Evolutionary conservation across 78 protist species (phyloP).

Genomic region (Creolimax fragrantissima): DNA sequence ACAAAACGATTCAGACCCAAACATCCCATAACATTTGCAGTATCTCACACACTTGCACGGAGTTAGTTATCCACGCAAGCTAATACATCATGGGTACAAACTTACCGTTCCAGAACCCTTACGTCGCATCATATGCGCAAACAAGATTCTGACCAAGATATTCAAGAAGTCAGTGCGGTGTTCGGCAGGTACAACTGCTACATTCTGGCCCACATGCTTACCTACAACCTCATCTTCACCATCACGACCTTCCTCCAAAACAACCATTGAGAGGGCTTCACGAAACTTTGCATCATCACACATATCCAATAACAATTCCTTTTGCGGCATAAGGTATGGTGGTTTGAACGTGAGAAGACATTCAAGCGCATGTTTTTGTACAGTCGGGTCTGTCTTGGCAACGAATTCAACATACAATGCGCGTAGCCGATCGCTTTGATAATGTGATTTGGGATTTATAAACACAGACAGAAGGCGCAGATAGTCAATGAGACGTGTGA

Average conservation of each 20-base stretch:
- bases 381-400: neutral
- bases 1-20: too few species aligned
- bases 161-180: neutral
- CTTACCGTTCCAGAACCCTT: neutral
- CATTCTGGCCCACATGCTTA: neutral
- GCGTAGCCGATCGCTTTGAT: neutral
- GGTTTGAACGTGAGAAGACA: neutral
- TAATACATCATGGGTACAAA: too few species aligned
- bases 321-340: neutral
- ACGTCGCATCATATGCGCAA: neutral
- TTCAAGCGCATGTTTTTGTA: neutral
- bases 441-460: neutral
- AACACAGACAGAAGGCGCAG: neutral
- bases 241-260: neutral
- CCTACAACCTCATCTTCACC: neutral
- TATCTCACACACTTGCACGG: too few species aligned
- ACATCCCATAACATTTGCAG: too few species aligned
- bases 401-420: neutral
- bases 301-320: neutral
- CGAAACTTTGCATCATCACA: neutral
- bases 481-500: neutral
- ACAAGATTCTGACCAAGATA: neutral
- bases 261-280: neutral
- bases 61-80: too few species aligned
- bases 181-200: neutral